Conservation (phyloP, 441 rosid genomes). For the Brassica balearica region DNA sequence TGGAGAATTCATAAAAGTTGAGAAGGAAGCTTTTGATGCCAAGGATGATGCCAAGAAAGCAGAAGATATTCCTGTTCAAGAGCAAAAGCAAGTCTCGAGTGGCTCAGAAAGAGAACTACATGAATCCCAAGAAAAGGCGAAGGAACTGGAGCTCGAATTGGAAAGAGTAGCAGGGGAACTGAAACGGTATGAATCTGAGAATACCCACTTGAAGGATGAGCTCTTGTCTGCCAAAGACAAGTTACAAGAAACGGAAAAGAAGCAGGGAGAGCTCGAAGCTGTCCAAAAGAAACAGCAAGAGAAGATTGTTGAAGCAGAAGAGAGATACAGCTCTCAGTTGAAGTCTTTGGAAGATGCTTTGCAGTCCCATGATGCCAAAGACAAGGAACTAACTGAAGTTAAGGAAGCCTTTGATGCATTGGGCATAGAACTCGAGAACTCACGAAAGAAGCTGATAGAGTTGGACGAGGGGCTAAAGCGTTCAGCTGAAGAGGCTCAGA, state of each 20-base stretch:
- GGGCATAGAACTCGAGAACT: slow-evolving; percentile 67
- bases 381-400: slow-evolving; percentile 72
- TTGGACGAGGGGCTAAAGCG: slow-evolving; percentile 66
- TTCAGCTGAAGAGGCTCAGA: slow-evolving; percentile 69
- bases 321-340: slow-evolving; percentile 66
- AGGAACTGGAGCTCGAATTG: slow-evolving; percentile 80
- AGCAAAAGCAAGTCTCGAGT: slow-evolving; percentile 52
- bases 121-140: slow-evolving; percentile 82
- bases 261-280: slow-evolving; percentile 66
- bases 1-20: slow-evolving; percentile 95
- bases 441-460: slow-evolving; percentile 70
- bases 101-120: slow-evolving; percentile 71
- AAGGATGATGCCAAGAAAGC: slow-evolving; percentile 57
- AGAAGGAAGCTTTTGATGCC: slow-evolving; percentile 74
- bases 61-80: slow-evolving; percentile 41
- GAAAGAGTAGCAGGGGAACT: slow-evolving; percentile 71
- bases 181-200: slow-evolving; percentile 76
- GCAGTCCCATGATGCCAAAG: slow-evolving; percentile 74
- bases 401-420: slow-evolving; percentile 79
- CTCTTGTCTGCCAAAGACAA: slow-evolving; percentile 61
- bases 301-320: slow-evolving; percentile 70
- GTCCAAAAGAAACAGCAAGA: slow-evolving; percentile 71
- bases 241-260: slow-evolving; percentile 66
- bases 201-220: slow-evolving; percentile 62
- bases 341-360: slow-evolving; percentile 67